phyloP scores from a whole-genome alignment of 2,329 filamentous ascomycete genomes.

The Teratosphaeria gauchensis region DNA sequence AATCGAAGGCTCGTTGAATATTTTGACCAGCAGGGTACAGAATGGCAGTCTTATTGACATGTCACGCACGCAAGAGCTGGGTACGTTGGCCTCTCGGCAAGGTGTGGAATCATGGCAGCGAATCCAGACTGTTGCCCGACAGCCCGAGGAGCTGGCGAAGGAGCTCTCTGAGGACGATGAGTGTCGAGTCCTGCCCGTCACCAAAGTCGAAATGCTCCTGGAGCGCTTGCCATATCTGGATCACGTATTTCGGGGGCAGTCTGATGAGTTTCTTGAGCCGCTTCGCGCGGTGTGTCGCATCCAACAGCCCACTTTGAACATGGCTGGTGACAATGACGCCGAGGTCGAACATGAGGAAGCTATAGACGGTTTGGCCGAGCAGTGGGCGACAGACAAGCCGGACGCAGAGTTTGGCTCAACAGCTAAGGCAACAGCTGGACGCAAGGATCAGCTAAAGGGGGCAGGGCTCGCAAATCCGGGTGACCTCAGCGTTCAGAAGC shows the following conservation, averaged over 20 bases:
- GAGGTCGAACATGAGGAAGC: constrained; percentile 20
- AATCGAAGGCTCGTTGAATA: constrained; percentile 60
- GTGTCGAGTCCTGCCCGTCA: constrained; percentile 28
- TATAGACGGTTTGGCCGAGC: constrained; percentile 16
- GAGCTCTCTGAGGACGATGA: constrained; percentile 2
- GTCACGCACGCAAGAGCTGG: not conserved
- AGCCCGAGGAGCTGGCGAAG: not conserved
- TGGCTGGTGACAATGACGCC: constrained; percentile 14
- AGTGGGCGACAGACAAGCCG: constrained; percentile 36
- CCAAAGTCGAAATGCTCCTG: constrained; percentile 65
- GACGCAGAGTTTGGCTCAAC: constrained; percentile 8
- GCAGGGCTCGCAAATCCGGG: constrained; percentile 12
- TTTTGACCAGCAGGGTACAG: constrained; percentile 54
- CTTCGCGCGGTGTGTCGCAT: constrained; percentile 59
- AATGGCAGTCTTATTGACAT: constrained; percentile 17
- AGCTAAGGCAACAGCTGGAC: not conserved
- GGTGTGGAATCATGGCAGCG: constrained; percentile 18
- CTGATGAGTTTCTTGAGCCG: constrained; percentile 44
- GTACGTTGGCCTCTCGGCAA: not conserved
- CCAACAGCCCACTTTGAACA: constrained; percentile 12
- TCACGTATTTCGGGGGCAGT: constrained; percentile 43
- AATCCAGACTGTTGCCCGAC: not conserved
- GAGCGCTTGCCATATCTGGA: constrained; percentile 82
- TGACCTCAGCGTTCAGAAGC: constrained; percentile 20
- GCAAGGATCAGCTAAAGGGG: not conserved